Conservation (phyloP, 805 yeast species). For the Ogataea methylovora region DNA sequence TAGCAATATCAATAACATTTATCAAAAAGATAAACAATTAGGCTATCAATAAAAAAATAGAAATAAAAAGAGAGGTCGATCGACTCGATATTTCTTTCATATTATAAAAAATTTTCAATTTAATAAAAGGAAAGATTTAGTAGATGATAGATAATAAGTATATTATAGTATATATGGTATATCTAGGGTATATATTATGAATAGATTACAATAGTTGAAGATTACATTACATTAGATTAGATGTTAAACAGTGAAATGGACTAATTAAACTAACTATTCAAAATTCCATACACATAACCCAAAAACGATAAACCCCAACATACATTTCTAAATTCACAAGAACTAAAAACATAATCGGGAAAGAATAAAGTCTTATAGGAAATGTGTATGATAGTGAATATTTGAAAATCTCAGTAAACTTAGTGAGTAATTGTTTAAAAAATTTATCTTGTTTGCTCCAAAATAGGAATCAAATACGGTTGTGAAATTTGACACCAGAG, state of each 20-base stretch:
- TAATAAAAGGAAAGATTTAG: too few species aligned
- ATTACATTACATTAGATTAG: constrained; percentile 9
- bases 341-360: constrained; percentile 6
- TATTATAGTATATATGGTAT: too few species aligned
- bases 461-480: constrained; percentile 78
- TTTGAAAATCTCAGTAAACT: constrained; percentile 11
- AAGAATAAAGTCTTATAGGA: constrained; percentile 2
- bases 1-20: too few species aligned
- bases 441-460: constrained; percentile 75
- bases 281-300: too few species aligned
- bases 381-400: constrained; percentile 1
- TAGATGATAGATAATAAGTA: background rate
- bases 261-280: constrained; percentile 48
- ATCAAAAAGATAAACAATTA: too few species aligned
- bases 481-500: constrained; percentile 69
- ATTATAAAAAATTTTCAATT: too few species aligned
- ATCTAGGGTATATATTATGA: too few species aligned
- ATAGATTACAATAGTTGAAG: too few species aligned
- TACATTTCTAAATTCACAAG: background rate
- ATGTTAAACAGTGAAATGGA: constrained; percentile 63
- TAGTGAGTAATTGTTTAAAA: constrained; percentile 11
- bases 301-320: background rate
- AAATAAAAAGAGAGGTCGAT: too few species aligned
- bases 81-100: too few species aligned
- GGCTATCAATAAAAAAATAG: too few species aligned